These are phyloP conservation scores for Lipomyces yamanashiensis DNA, from an alignment of 805 yeast genomes.

Conservation along the genomic window DNA sequence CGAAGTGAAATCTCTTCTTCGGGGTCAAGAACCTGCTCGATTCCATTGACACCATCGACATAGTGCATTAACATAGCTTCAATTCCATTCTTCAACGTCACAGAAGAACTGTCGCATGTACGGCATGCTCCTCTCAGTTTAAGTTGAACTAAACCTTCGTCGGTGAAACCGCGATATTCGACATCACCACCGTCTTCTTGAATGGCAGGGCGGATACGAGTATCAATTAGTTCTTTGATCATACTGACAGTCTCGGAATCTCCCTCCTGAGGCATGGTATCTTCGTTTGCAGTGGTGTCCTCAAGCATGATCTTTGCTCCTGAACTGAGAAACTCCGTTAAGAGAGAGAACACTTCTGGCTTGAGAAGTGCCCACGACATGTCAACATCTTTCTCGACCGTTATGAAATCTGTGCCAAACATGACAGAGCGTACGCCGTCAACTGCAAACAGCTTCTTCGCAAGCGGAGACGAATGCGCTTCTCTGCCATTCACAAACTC, in stretches of 20 bases:
- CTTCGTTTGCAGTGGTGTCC: conserved; percentile 46
- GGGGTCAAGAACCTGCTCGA: conserved; percentile 84
- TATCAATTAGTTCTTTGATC: conserved; percentile 89
- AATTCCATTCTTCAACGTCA: conserved; percentile 92
- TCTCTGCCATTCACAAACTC: conserved; percentile 79
- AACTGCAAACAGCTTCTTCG: conserved; percentile 70
- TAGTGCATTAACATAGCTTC: conserved; percentile 97
- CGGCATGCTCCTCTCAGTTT: conserved; percentile 96
- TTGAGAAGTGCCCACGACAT: conserved; percentile 74
- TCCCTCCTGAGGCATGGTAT: conserved; percentile 60
- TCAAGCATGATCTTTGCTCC: conserved; percentile 54
- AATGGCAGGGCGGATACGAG: conserved; percentile 95
- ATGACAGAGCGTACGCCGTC: conserved; percentile 78
- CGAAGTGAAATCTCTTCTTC: conserved; percentile 73
- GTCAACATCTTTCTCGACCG: conserved; percentile 68
- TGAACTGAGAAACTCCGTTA: conserved; percentile 53
- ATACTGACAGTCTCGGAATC: conserved; percentile 81
- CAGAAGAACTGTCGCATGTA: conserved; percentile 86
- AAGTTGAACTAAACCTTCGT: conserved; percentile 85
- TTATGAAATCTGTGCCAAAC: conserved; percentile 83
- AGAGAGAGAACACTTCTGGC: conserved; percentile 59
- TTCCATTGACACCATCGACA: conserved; percentile 91
- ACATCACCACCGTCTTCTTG: conserved; percentile 99
- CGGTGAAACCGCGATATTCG: conserved; percentile 83
- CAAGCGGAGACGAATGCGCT: conserved; percentile 75